phyloP scores from a whole-genome alignment of 2,329 filamentous ascomycete species.

The Venturia aucupariae region DNA sequence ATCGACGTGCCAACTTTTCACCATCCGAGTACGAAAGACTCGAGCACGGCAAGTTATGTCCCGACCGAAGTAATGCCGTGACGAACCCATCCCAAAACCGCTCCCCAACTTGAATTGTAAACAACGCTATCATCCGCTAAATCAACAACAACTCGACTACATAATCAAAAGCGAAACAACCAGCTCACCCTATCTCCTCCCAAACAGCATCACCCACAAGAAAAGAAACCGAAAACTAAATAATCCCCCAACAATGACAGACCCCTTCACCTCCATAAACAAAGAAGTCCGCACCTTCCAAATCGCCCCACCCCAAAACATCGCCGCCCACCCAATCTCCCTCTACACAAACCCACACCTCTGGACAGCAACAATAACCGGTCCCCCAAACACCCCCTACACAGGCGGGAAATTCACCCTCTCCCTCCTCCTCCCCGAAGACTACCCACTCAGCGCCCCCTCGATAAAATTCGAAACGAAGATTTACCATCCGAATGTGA shows the following conservation, averaged over 20 bases:
- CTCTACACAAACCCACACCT: neutral
- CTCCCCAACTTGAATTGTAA: too few species aligned
- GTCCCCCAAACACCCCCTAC: neutral
- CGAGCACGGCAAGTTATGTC: too few species aligned
- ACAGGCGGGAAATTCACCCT: conserved; percentile 63
- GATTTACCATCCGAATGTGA: conserved; percentile 92
- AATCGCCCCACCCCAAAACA: neutral
- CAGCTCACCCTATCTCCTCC: too few species aligned
- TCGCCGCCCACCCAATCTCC: neutral
- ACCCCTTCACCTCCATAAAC: neutral
- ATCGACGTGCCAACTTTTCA: neutral
- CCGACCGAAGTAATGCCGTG: too few species aligned
- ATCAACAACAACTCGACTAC: too few species aligned
- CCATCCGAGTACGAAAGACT: too few species aligned
- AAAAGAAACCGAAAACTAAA: too few species aligned
- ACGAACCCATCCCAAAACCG: too few species aligned
- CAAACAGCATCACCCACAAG: too few species aligned
- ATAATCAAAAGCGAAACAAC: too few species aligned
- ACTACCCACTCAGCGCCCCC: conserved; percentile 87
- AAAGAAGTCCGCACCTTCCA: neutral
- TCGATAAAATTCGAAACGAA: conserved; percentile 72
- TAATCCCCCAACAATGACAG: neutral
- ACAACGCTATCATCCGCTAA: too few species aligned
- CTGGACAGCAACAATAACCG: conserved; percentile 5
- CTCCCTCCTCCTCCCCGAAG: conserved; percentile 59